Conservation (phyloP, 1,284 basidiomycete species). For the Cryptococcus wingfieldii region DNA sequence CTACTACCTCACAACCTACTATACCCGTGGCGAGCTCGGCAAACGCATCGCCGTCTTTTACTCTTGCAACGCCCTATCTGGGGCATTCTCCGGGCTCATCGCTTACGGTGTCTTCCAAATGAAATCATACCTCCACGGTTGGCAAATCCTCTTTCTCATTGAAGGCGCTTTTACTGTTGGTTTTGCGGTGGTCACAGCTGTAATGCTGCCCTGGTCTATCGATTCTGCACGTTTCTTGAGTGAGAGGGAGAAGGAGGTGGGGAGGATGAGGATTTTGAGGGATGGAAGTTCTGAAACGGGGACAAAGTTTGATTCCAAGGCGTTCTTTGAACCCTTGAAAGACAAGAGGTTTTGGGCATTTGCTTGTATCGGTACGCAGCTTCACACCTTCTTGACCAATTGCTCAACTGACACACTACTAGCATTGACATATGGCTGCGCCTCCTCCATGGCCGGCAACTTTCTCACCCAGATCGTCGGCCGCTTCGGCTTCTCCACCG, state of each 20-base stretch:
- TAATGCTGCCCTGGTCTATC: constrained; percentile 17
- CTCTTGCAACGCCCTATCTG: constrained; percentile 21
- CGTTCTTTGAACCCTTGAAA: constrained; percentile 21
- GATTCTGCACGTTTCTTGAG: constrained; percentile 11
- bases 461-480: constrained; percentile 30
- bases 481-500: constrained; percentile 21
- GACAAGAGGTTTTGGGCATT: constrained; percentile 26
- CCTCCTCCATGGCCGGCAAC: constrained; percentile 19
- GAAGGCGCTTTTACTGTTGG: constrained; percentile 24
- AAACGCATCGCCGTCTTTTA: constrained; percentile 21
- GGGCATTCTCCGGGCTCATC: constrained; percentile 23
- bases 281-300: constrained; percentile 16
- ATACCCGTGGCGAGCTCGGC: constrained; percentile 22
- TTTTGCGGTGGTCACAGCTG: constrained; percentile 15
- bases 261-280: constrained; percentile 15
- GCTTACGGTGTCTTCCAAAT: constrained; percentile 30
- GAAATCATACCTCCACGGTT: constrained; percentile 21
- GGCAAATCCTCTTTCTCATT: constrained; percentile 30
- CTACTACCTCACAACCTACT: constrained; percentile 22
- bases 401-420: not conserved
- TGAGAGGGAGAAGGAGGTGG: constrained; percentile 20
- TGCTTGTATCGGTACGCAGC: constrained; percentile 13
- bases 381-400: not conserved
- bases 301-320: constrained; percentile 11
- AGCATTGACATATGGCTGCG: constrained; percentile 22